Evolutionary conservation across 352 stramenopile genomes (phyloP), one percentile per base, ranked within the genome.

Genomic region (Globisporangium takayamanum): DNA sequence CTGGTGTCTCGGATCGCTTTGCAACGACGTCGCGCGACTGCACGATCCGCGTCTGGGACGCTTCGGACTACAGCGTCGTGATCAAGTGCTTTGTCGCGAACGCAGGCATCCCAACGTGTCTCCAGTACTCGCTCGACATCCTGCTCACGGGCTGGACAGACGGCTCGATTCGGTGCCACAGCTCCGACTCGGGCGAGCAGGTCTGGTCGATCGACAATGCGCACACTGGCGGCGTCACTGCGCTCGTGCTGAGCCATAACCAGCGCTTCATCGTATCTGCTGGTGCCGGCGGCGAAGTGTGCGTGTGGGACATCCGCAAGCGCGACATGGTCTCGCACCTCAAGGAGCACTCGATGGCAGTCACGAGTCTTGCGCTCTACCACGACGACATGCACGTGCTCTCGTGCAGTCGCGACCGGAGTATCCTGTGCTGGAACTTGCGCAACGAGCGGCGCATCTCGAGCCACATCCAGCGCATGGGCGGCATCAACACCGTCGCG

Each of bases 371-470:
- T 22, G 87, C 74, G n/a, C 68, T 98, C 0, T 97, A 89, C 67
- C 68, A 81, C 5, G 92, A 98, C 71, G 91, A 98, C 57, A 69
- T 90, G 54, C 87, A 97, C 64, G 82, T 92, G 12, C 69, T 98
- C 55, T 95, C 81, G 18, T 95, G 84, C 62, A 94, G 78, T 61
- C 73, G 88, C 30, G 92, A 98, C 67, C 78, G 89, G 48, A 95
- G 78, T 68, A 84, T 98, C 50, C 63, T 98, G 39, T 97, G 92
- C 71, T 98, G 93, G 92, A 91, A 98, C 62, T 68, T 98, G 57
- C 78, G 88, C 37, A 77, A 76, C 41, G 92, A 97, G 70, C 87
- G 77, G 8, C 78, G 82, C 50, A 78, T 96, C 55, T 87, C 78
- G 53, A 90, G 75, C 60, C 90, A 97, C 61, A 94, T 90, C 50